Evolutionary conservation across 2,329 filamentous ascomycete genomes (phyloP).

Genomic region (Colletotrichum magnum): DNA sequence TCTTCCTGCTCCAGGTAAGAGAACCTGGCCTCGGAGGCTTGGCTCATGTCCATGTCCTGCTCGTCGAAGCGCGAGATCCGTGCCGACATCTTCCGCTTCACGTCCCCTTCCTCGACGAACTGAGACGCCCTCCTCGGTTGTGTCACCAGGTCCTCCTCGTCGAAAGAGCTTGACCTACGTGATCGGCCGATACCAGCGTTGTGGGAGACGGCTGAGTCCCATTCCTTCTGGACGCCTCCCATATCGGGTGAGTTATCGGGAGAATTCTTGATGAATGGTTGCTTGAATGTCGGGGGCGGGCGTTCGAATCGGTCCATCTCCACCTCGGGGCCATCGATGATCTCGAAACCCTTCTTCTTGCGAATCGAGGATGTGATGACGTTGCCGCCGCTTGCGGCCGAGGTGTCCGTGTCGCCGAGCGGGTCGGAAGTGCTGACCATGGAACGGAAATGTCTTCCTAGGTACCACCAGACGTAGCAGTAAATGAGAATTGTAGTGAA

Average conservation of each 20-base stretch:
- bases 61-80: constrained; percentile 34
- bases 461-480: constrained; percentile 56
- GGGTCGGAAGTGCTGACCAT: constrained; percentile 35
- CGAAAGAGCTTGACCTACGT: neutral
- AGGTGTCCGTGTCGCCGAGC: constrained; percentile 14
- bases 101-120: constrained; percentile 14
- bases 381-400: constrained; percentile 16
- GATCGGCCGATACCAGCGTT: neutral
- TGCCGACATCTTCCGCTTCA: constrained; percentile 31
- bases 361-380: constrained; percentile 20
- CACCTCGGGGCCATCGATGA: neutral
- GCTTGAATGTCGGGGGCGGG: constrained; percentile 6
- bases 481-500: constrained; percentile 57
- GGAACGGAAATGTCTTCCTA: constrained; percentile 45
- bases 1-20: constrained; percentile 38
- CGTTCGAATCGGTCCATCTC: constrained; percentile 38
- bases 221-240: neutral
- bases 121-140: neutral
- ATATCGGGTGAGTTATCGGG: neutral
- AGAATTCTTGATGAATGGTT: neutral
- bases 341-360: constrained; percentile 34
- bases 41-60: constrained; percentile 32
- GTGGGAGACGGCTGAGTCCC: neutral
- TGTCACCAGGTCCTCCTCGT: constrained; percentile 5
- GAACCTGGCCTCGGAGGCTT: constrained; percentile 36